These are phyloP conservation scores for Trametes polyzona DNA, from an alignment of 1,284 basidiomycete genomes.

Conservation along the genomic window DNA sequence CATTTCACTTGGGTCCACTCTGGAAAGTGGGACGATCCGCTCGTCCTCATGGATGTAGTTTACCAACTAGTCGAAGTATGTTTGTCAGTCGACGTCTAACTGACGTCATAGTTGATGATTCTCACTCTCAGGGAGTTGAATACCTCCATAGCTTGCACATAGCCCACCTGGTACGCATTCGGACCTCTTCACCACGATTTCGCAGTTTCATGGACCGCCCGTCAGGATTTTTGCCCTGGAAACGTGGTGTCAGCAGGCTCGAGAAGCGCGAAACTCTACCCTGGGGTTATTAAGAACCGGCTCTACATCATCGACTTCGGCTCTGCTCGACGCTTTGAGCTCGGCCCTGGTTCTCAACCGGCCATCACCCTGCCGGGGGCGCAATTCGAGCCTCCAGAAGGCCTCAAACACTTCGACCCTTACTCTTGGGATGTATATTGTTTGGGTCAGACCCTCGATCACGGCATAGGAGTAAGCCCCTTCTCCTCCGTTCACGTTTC, in stretches of 20 bases:
- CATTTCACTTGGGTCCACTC: too few relatives aligned
- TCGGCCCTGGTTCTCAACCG: not conserved
- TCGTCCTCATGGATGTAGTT: too few relatives aligned
- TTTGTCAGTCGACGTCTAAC: too few relatives aligned
- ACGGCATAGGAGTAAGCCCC: slow-evolving; percentile 1
- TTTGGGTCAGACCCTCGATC: not conserved
- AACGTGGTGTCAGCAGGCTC: not conserved
- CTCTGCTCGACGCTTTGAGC: not conserved
- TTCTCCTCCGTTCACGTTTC: too few relatives aligned
- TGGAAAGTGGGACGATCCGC: too few relatives aligned
- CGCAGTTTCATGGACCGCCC: too few relatives aligned
- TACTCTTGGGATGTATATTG: slow-evolving; percentile 9
- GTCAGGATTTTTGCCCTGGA: not conserved
- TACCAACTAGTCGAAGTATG: too few relatives aligned
- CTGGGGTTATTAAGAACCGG: not conserved
- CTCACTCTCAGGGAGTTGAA: slow-evolving; percentile 1
- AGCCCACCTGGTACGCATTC: not conserved
- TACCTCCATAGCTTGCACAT: not conserved
- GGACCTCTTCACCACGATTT: not conserved
- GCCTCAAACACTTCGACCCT: not conserved
- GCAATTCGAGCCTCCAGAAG: not conserved
- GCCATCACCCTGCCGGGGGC: not conserved
- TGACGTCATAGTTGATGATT: too few relatives aligned
- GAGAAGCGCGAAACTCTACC: not conserved
- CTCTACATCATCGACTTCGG: slow-evolving; percentile 8